Evolutionary conservation across 1,284 basidiomycete genomes (phyloP), one percentile per base, ranked within the genome.

Genomic region (Malassezia brasiliensis): DNA sequence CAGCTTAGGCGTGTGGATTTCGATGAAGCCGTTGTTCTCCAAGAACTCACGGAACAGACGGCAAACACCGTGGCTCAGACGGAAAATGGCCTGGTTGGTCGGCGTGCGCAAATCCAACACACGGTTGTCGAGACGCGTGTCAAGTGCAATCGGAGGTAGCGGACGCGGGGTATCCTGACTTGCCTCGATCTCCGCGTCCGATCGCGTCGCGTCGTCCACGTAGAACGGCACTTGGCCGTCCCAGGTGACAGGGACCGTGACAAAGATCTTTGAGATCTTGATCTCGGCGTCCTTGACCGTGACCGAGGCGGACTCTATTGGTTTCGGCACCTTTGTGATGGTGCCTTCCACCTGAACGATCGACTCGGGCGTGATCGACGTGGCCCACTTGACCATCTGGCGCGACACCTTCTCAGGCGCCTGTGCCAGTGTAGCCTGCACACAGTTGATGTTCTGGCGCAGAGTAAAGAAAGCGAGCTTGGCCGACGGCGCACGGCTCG

Each of bases 1-100:
- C 7, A 99, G 82, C 77, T 98, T 99, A 15, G 94, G 93, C 60
- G 88, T 90, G 77, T 96, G 94, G 62, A 99, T 96, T 77, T 98
- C 93, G 52, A 84, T 83, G 75, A 94, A 94, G 32, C 84, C 84
- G 54, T 85, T 78, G 35, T 76, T 77, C 66, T 84, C 83, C 56
- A 99, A 80, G 77, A 83, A 88, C 58, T 87, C 82, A 47, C 93
- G 83, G 85, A 98, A 98, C 47, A 93, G 78, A 58, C 85, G 81
- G 67, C 88, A 85, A 48, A 98, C 86, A 25, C 81, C 90, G 45
- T 88, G 85, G 74, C 93, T 90, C 52, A 98, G 78, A 66, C 81
- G 86, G 82, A 99, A 98, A 62, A 98, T 86, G 22, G 91, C 89
- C 78, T 96, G 91, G 77, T 94, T 98, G 52, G 90, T 89, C 74